phyloP scores from a whole-genome alignment of 352 stramenopile species.

The Pythium sp. region DNA sequence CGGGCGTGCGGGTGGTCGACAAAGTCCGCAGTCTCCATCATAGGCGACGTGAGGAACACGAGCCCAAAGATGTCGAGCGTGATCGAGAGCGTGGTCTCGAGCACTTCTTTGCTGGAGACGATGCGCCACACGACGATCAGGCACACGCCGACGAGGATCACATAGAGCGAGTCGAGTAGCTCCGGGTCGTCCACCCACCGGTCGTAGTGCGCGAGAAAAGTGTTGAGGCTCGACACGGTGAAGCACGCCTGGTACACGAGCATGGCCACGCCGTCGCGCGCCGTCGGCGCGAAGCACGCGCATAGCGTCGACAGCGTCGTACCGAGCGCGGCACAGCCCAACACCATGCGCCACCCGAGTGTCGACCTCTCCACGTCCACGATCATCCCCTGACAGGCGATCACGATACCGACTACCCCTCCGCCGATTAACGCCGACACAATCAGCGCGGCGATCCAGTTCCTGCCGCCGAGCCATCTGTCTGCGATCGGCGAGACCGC shows the following conservation, averaged over 20 bases:
- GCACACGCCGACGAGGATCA: conserved; percentile 43
- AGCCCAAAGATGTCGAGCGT: conserved; percentile 52
- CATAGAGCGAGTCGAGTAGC: conserved; percentile 61
- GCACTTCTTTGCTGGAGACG: conserved; percentile 47
- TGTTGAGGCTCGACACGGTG: conserved; percentile 55
- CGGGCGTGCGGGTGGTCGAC: conserved; percentile 40
- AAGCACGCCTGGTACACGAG: conserved; percentile 54
- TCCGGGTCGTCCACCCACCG: conserved; percentile 33
- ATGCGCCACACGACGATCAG: conserved; percentile 58
- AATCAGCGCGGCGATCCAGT: conserved; percentile 17
- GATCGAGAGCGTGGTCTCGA: conserved; percentile 53
- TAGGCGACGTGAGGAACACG: conserved; percentile 52
- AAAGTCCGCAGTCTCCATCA: conserved; percentile 63
- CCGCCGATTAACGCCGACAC: conserved; percentile 14
- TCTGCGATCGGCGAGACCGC: conserved; percentile 30
- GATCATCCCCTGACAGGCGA: conserved; percentile 14
- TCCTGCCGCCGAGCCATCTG: conserved; percentile 18
- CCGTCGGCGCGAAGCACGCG: conserved; percentile 38
- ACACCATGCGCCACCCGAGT: conserved; percentile 29
- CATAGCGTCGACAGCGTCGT: conserved; percentile 31
- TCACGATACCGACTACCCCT: conserved; percentile 15
- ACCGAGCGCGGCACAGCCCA: conserved; percentile 24
- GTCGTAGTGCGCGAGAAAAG: conserved; percentile 52
- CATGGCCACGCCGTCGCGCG: conserved; percentile 37
- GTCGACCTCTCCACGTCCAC: conserved; percentile 7